Evolutionary conservation across 768 basidiomycete species (phyloP).

Genomic region (Chlorophyllum brunneum): DNA sequence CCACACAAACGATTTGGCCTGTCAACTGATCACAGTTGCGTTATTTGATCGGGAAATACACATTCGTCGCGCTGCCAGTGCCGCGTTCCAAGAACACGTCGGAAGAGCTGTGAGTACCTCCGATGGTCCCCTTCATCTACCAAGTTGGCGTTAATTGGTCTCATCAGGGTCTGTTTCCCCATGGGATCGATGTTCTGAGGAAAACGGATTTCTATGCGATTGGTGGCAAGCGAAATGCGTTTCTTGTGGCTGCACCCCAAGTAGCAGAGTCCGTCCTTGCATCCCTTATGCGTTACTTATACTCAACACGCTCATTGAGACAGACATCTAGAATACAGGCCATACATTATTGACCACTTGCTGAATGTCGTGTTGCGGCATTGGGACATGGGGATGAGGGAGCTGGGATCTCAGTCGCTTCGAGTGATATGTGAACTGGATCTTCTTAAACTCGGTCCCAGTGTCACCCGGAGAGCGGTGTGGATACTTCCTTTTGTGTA

Average conservation of each 20-base stretch:
- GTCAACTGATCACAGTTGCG: conserved; percentile 70
- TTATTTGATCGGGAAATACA: conserved; percentile 93
- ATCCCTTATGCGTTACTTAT: conserved; percentile 1
- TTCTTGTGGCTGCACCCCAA: conserved; percentile 78
- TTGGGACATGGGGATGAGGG: conserved; percentile 84
- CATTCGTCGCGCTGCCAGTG: conserved; percentile 93
- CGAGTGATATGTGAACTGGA: conserved; percentile 63
- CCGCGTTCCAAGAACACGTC: conserved; percentile 96
- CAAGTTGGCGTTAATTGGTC: conserved; percentile 4
- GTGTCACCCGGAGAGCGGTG: conserved; percentile 53
- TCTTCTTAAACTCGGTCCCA: conserved; percentile 47
- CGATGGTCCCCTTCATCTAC: conserved; percentile 5
- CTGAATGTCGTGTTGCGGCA: conserved; percentile 74
- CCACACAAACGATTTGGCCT: conserved; percentile 64
- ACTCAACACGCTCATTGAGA: conserved; percentile 9
- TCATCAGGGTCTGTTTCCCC: conserved; percentile 77
- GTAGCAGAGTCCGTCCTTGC: conserved; percentile 73
- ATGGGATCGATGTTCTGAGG: conserved; percentile 90
- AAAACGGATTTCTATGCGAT: conserved; percentile 96
- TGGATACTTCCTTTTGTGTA: conserved; percentile 10
- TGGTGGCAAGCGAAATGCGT: conserved; percentile 79
- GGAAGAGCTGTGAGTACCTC: conserved; percentile 74
- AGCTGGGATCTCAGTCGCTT: conserved; percentile 73
- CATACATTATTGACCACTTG: conserved; percentile 67
- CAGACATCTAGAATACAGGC: conserved; percentile 78